These are phyloP conservation scores for Styphnolobium japonicum DNA, from an alignment of 306 rosid species.

Conservation along the genomic window DNA sequence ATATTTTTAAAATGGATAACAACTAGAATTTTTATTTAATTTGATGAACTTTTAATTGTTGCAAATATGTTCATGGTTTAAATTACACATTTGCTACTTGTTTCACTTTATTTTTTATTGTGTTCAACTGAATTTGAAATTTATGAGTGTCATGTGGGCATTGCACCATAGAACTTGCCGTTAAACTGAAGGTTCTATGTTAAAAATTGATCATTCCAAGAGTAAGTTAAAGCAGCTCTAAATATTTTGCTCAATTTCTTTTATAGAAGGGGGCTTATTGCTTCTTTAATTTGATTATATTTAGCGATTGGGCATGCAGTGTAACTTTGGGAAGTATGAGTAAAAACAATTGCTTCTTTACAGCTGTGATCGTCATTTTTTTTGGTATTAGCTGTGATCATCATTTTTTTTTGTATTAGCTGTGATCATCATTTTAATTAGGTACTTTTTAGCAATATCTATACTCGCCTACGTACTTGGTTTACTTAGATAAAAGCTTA, in stretches of 20 bases:
- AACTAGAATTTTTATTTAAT: too few species aligned
- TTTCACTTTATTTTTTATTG: too few species aligned
- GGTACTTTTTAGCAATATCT: neutral
- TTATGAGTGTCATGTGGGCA: neutral
- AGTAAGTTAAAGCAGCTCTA: neutral
- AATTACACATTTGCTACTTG: too few species aligned
- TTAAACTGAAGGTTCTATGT: too few species aligned
- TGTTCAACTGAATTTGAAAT: too few species aligned
- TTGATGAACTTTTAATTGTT: too few species aligned
- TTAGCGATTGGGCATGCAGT: neutral
- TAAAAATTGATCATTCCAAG: neutral
- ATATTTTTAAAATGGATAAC: too few species aligned
- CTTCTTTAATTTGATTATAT: neutral
- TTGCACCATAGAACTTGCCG: too few species aligned
- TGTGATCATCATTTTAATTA: neutral
- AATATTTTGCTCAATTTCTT: neutral
- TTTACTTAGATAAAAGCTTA: neutral
- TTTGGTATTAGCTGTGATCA: too few species aligned
- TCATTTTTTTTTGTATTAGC: too few species aligned
- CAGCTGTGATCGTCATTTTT: too few species aligned
- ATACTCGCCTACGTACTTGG: neutral
- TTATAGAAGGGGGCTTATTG: neutral
- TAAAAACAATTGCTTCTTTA: neutral
- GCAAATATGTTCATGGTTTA: too few species aligned
- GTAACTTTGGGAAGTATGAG: neutral